phyloP scores from a whole-genome alignment of 805 yeast species.

The Pachysolen tannophilus region DNA sequence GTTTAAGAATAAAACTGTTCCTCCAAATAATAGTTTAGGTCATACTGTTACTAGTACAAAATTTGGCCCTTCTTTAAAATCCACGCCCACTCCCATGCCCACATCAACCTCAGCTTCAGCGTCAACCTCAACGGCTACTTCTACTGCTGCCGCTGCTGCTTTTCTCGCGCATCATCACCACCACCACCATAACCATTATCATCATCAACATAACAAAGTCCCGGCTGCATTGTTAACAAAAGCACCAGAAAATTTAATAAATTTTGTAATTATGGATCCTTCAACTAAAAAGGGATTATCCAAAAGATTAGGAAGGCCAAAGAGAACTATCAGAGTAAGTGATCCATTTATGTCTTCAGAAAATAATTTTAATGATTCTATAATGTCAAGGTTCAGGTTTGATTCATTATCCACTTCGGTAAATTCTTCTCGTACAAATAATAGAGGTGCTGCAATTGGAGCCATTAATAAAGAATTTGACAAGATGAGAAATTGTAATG shows the following conservation, averaged over 20 bases:
- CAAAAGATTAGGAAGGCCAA: conserved; percentile 10
- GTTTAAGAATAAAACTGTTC: too few relatives aligned
- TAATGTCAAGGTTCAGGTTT: conserved; percentile 12
- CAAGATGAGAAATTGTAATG: background rate
- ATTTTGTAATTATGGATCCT: conserved; percentile 13
- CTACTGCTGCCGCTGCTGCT: background rate
- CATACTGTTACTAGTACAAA: background rate
- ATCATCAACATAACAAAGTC: background rate
- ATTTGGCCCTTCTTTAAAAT: too few relatives aligned
- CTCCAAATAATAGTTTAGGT: too few relatives aligned
- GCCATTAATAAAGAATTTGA: background rate
- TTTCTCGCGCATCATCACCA: too few relatives aligned
- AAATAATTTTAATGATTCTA: conserved; percentile 11
- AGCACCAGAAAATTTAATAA: conserved; percentile 4
- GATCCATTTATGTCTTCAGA: conserved; percentile 8
- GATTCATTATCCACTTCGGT: too few relatives aligned
- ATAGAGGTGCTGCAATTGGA: background rate
- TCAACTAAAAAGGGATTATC: conserved; percentile 11
- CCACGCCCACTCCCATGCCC: too few relatives aligned
- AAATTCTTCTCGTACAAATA: too few relatives aligned
- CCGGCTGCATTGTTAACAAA: background rate
- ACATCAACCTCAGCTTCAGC: background rate
- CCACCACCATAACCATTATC: too few relatives aligned
- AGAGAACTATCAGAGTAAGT: background rate
- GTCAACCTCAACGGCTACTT: background rate